phyloP scores from a whole-genome alignment of 208 protist species.

The Histomonas meleagridis region DNA sequence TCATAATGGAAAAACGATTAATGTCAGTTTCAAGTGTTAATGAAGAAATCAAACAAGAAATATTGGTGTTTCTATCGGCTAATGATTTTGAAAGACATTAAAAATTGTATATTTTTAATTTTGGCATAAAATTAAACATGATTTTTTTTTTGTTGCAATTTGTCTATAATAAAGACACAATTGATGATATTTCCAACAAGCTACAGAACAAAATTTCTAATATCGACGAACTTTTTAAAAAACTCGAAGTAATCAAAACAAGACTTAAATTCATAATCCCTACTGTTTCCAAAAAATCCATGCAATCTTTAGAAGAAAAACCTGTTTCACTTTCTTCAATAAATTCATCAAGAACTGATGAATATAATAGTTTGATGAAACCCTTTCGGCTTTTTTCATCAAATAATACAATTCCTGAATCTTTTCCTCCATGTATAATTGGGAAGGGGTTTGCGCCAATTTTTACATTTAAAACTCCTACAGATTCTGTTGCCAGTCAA shows the following conservation, averaged over 20 bases:
- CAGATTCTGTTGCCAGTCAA: background rate
- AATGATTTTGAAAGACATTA: no score
- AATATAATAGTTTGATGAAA: background rate
- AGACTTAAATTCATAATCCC: background rate
- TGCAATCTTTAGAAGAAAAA: background rate
- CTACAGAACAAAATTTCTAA: no score
- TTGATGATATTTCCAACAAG: no score
- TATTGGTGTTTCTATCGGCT: no score
- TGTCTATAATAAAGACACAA: no score
- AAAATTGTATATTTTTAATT: no score
- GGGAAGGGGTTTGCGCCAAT: background rate
- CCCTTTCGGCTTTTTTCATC: background rate
- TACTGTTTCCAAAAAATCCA: background rate
- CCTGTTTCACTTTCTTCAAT: background rate
- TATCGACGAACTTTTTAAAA: no score
- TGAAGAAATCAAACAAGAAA: no score
- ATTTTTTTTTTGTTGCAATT: no score
- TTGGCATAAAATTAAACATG: no score
- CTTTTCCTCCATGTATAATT: background rate
- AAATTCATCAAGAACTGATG: background rate
- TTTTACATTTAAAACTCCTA: background rate
- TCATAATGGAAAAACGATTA: no score
- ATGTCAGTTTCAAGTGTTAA: no score
- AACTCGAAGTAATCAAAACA: background rate
- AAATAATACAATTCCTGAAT: background rate